Evolutionary conservation across 768 basidiomycete species (phyloP), one percentile per base, ranked within the genome.

Genomic region (Boletus edulis): DNA sequence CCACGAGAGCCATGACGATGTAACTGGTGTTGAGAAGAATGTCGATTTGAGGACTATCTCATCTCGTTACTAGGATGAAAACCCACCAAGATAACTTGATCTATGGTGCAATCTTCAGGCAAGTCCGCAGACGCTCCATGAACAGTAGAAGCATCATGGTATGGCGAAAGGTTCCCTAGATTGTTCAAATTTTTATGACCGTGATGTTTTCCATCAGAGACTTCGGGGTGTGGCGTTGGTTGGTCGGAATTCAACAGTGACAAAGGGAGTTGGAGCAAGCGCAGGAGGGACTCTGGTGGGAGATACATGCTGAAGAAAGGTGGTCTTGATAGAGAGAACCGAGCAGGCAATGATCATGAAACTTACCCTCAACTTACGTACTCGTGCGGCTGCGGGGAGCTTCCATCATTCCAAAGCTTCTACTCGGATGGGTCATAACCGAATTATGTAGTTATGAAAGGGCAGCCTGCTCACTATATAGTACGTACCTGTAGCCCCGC

Each of bases 1-100:
- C 67, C 72, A 39, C 76, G 75, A 50, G 71, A 72, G 22, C 77
- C 77, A 53, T 78, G 77, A 17, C 76, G 62, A 55, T 73, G 73
- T 59, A 78, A 66, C 77, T 78, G 42, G 12, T 3, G 22, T 39
- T 14, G 18, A 22, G 22, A 18, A 12, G 15, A 17, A 54, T 3
- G 40, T 27, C 31, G 39, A 38, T 38, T 40, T 17, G 24, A 1
- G 17, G 4, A 24, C 10, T 0, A 9, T 8, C 13, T 17, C 14
- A 7, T 14, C 12, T 20, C 4, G 13, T 40, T 17, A 29, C 29
- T 2, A 29, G 4, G 3, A 7, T 4, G 6, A 15, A n/a, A 43
- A 51, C 67, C 51, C 56, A 77, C 76, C 60, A 75, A 57, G 61
- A 74, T 65, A 51, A 76, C 72, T 63, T 73, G 75, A 31, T 75